Evolutionary conservation across 148 eudicot species (phyloP).

Genomic region (Linanthus parryae): DNA sequence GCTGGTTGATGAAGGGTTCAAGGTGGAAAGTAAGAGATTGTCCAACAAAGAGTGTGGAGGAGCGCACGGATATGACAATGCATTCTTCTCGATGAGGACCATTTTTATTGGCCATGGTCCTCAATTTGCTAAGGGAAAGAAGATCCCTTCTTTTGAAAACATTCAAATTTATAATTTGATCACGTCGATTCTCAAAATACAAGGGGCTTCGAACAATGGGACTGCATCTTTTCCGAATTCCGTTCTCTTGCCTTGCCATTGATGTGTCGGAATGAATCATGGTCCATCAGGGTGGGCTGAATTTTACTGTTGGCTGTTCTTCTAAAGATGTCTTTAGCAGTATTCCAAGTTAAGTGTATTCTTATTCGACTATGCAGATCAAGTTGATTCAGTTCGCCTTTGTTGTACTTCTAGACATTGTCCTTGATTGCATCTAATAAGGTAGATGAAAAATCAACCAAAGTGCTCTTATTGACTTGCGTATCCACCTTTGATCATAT

Average conservation of each 20-base stretch:
- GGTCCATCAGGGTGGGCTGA: no score
- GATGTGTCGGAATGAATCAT: no score
- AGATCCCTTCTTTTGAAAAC: conserved; percentile 84
- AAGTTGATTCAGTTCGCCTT: no score
- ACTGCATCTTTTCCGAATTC: conserved; percentile 40
- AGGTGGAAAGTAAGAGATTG: conserved; percentile 61
- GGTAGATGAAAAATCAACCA: no score
- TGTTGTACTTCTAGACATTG: no score
- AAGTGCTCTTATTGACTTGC: no score
- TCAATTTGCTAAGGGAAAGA: conserved; percentile 53
- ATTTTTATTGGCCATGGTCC: conserved; percentile 80
- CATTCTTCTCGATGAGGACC: conserved; percentile 87
- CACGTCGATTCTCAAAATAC: conserved; percentile 53
- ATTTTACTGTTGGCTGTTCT: no score
- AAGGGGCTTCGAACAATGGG: conserved; percentile 81
- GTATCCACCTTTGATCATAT: no score
- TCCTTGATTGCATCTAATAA: no score
- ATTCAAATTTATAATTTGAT: conserved; percentile 77
- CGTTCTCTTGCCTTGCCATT: conserved; percentile 44
- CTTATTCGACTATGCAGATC: no score
- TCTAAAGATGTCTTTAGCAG: no score
- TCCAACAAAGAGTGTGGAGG: conserved; percentile 74
- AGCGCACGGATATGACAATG: conserved; percentile 90
- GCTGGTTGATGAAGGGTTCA: conserved; percentile 62
- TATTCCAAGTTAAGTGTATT: no score